Base-by-base conservation (phyloP, 1,284 basidiomycete genomes). In the Trametes hirsuta region DNA sequence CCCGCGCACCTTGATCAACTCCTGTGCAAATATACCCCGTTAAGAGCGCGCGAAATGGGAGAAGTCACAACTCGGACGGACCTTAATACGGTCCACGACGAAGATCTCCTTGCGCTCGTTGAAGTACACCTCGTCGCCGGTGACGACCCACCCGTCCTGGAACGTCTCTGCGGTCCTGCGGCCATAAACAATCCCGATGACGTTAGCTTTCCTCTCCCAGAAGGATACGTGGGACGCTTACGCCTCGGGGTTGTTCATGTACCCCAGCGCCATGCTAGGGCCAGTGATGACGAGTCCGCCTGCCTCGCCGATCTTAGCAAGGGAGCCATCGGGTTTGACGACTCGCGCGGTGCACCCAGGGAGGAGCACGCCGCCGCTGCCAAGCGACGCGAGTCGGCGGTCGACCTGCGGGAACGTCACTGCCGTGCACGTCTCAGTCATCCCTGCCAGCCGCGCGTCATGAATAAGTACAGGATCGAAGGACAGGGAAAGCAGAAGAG, bases 381-480 rank as follows among this genome's bases (percentile, higher is more conserved):
- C 78, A 2, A 72, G 55, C n/a, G 68, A 62, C 47, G 68, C 66
- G 36, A 71, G 40, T 49, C 65, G 65, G 45, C 68, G 65, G 36
- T 68, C 61, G 30, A 59, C 39, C 42, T 67, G 68, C 22, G 65
- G 61, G 65, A 72, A 69, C 14, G 78, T 69, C 6, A 82, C 76
- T 6, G 81, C 77, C 2, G 84, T 84, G 63, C 79, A 78, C 8
- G 84, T 81, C 71, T 75, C 81, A 57, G 73, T 85, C 77, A 74
- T 82, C 63, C 74, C 76, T 66, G 34, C 22, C 22, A 3, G 4
- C 36, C 4, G 15, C n/a, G 15, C 41, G 25, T 44, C 10, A 15
- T n/a, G 10, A 15, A 4, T 47, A 8, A 36, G 12, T 30, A 34
- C 30, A 14, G 46, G 4, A 30, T 22, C n/a, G 14, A n/a, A 21